Base-by-base conservation (phyloP, 805 yeast species). In the Teunomyces lycoperdinae region DNA sequence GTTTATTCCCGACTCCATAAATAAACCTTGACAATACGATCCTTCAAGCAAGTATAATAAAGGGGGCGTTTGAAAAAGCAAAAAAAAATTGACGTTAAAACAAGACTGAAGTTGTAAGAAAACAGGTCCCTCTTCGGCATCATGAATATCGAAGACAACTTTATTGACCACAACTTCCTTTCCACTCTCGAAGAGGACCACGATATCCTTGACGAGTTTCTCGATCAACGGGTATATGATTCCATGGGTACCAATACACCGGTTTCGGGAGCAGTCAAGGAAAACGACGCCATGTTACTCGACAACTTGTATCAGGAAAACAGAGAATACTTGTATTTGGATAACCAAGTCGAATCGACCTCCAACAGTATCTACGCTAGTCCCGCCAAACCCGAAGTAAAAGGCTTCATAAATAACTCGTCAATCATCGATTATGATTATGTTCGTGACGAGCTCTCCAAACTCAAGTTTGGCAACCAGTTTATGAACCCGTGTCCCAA, bases 131-230 rank as follows among this genome's bases (percentile, higher is more conserved):
- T 8, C 17, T 32, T 32, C 17, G 13, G 17, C 27, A 26, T 13
- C 41, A 38, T 38, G 41, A 38, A 49, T 38, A 24, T 38, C 30
- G 30, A 38, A 38, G 41, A 53, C 42, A 50, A 53, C 46, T 41
- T 57, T 29, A 49, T 63, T 46, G 66, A 61, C 48, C 59, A 59
- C 41, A 52, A 53, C 43, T 51, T 55, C 41, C 57, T 62, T 38
- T 55, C 52, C 49, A 50, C 50, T 26, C 50, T 58, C 13, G 54
- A 55, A 29, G 49, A 54, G 38, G 69, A 68, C 13, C 73, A 72
- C 32, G 85, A 81, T 50, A 70, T 81, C 31, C 58, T 82, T 40
- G 84, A 79, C 55, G 86, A 82, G 57, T 79, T 79, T 47, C 64
- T 79, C 45, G 83, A 79, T 56, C 76, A 78, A 52, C 63, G 82